Conservation (phyloP, 768 basidiomycete species). For the Mycena capillaripes region DNA sequence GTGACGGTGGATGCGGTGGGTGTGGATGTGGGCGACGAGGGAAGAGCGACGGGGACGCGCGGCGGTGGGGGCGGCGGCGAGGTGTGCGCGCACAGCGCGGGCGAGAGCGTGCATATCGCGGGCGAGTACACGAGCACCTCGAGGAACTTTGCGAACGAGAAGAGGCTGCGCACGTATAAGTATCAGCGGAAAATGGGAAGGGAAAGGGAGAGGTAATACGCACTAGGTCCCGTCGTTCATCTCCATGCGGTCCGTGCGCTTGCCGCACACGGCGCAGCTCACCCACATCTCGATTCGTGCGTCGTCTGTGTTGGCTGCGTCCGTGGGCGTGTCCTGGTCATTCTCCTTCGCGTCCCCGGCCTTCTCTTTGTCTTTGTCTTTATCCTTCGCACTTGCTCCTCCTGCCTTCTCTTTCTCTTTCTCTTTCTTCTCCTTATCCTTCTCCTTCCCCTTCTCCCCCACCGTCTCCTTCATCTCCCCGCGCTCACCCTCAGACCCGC, state of each 20-base stretch:
- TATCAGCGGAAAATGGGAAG: not conserved
- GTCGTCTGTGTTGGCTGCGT: not conserved
- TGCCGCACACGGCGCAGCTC: conserved; percentile 63
- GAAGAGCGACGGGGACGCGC: not conserved
- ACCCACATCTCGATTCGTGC: conserved; percentile 58
- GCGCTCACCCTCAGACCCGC: not conserved
- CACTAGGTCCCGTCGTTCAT: conserved; percentile 69
- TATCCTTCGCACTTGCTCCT: not conserved
- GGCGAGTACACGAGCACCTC: conserved; percentile 67
- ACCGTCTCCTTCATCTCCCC: not conserved
- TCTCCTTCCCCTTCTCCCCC: not conserved
- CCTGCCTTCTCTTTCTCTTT: conserved; percentile 22
- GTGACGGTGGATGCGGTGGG: no score
- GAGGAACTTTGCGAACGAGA: conserved; percentile 71
- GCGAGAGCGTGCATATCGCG: conserved; percentile 47
- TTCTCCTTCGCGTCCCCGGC: conserved; percentile 11
- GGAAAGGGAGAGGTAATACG: conserved; percentile 41
- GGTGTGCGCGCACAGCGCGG: conserved; percentile 65
- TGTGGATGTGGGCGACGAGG: no score
- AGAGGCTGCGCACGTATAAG: conserved; percentile 46
- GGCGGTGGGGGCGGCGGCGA: conserved; percentile 34
- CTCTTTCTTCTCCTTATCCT: conserved; percentile 28
- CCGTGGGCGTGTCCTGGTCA: not conserved
- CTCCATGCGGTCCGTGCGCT: conserved; percentile 45
- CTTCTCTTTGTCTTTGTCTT: not conserved